A percentile compares a stretch with the other conserved stretches of the same genome.
Evolutionary conservation across 1,284 basidiomycete species (phyloP).

Genomic region (Cronartium quercuum): DNA sequence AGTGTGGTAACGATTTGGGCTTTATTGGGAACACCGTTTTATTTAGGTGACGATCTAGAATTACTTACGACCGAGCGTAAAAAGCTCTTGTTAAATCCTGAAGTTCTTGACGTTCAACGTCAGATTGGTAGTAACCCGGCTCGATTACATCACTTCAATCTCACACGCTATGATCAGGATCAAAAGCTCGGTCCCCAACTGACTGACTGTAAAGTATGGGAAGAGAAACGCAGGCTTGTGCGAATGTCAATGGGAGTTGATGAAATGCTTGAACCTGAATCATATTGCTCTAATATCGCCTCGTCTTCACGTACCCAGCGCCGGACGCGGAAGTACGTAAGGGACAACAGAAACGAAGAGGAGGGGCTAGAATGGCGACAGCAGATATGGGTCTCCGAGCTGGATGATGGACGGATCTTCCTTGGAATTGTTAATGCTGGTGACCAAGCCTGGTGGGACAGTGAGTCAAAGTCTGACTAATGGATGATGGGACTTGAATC

Average conservation of each 20-base stretch:
- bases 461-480: slow-evolving; percentile 6
- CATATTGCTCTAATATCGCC: not conserved
- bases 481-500: not conserved
- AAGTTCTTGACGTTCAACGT: slow-evolving; percentile 17
- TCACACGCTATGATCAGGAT: not conserved
- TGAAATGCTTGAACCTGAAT: not conserved
- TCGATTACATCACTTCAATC: not conserved
- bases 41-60: slow-evolving; percentile 28
- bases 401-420: slow-evolving; percentile 13
- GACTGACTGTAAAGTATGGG: slow-evolving; percentile 11
- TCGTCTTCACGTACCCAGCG: not conserved
- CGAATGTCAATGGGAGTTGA: not conserved
- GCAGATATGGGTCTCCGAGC: slow-evolving; percentile 30
- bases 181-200: not conserved
- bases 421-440: slow-evolving; percentile 30
- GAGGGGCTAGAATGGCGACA: slow-evolving; percentile 2
- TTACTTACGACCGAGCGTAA: slow-evolving; percentile 9
- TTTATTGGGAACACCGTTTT: slow-evolving; percentile 35
- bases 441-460: slow-evolving; percentile 7
- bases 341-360: not conserved
- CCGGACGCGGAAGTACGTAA: not conserved
- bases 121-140: slow-evolving; percentile 8
- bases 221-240: slow-evolving; percentile 19
- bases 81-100: slow-evolving; percentile 11
- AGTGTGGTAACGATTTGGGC: slow-evolving; percentile 33